Evolutionary conservation across 2,329 filamentous ascomycete species (phyloP).

Genomic region (Celoporthe dispersa): DNA sequence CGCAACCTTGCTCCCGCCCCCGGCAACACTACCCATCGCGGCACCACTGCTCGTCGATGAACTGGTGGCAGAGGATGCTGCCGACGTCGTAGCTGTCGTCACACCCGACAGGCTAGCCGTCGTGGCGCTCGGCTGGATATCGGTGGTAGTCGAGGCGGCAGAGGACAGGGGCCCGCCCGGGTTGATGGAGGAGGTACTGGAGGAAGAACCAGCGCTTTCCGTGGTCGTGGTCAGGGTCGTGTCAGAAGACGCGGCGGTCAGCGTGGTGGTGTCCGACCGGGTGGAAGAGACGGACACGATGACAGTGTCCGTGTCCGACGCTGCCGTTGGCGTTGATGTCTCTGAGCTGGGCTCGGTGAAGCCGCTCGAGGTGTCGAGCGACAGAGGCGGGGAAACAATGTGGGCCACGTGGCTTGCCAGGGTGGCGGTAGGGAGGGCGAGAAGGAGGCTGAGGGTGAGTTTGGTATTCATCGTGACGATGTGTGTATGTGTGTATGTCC

Average conservation of each 20-base stretch:
- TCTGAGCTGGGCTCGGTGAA: constrained; percentile 12
- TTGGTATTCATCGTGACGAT: not conserved
- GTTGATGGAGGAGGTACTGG: not conserved
- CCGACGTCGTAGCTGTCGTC: not conserved
- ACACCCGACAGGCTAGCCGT: constrained; percentile 11
- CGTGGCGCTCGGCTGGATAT: constrained; percentile 16
- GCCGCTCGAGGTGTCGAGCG: not conserved
- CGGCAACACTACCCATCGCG: not conserved
- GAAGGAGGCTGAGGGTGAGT: constrained; percentile 1
- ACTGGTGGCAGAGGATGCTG: constrained; percentile 1
- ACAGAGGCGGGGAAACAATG: not conserved
- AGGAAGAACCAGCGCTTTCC: not conserved
- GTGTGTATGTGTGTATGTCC: not conserved
- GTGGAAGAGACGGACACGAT: constrained; percentile 3
- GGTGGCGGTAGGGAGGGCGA: not conserved
- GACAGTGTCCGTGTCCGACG: not conserved
- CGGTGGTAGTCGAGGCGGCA: constrained; percentile 16
- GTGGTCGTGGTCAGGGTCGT: constrained; percentile 1
- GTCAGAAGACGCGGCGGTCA: constrained; percentile 5
- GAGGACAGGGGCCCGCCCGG: constrained; percentile 14
- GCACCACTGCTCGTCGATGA: constrained; percentile 8
- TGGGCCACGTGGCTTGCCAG: not conserved
- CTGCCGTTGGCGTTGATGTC: not conserved
- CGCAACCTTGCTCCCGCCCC: constrained; percentile 16
- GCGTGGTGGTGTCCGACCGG: not conserved